phyloP scores from a whole-genome alignment of 208 protist species.

The Leishmania amazonensis region DNA sequence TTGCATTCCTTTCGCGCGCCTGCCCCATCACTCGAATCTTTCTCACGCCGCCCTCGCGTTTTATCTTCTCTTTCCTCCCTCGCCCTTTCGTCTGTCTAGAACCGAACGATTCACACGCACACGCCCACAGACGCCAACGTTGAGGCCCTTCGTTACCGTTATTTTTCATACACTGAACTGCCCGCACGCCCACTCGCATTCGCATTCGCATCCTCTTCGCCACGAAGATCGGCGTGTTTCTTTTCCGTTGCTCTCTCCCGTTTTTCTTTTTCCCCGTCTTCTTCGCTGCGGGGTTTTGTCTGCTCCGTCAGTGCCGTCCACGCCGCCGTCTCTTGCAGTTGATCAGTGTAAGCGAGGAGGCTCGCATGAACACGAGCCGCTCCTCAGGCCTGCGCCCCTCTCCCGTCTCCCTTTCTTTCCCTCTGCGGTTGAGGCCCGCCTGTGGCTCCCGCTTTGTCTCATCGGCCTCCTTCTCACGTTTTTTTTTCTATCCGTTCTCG shows the following conservation, averaged over 20 bases:
- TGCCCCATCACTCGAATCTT: not conserved
- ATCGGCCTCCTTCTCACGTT: not conserved
- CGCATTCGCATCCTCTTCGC: not conserved
- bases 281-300: not conserved
- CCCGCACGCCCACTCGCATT: not conserved
- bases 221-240: not conserved
- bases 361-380: not conserved
- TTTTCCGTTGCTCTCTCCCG: conserved; percentile 4
- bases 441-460: not conserved
- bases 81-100: not conserved
- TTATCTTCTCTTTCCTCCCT: not conserved
- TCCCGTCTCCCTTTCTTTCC: not conserved
- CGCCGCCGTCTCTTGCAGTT: not conserved
- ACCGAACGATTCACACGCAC: not conserved
- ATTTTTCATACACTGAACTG: not conserved
- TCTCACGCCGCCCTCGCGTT: not conserved
- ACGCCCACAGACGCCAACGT: not conserved
- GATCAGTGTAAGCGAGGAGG: not conserved
- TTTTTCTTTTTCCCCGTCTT: not conserved
- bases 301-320: not conserved
- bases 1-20: not conserved
- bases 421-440: not conserved
- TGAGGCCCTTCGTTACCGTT: not conserved
- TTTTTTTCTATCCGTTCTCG: not conserved
- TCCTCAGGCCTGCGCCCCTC: not conserved